phyloP scores from a whole-genome alignment of 2,329 filamentous ascomycete genomes.

The Cladosporium sp. region DNA sequence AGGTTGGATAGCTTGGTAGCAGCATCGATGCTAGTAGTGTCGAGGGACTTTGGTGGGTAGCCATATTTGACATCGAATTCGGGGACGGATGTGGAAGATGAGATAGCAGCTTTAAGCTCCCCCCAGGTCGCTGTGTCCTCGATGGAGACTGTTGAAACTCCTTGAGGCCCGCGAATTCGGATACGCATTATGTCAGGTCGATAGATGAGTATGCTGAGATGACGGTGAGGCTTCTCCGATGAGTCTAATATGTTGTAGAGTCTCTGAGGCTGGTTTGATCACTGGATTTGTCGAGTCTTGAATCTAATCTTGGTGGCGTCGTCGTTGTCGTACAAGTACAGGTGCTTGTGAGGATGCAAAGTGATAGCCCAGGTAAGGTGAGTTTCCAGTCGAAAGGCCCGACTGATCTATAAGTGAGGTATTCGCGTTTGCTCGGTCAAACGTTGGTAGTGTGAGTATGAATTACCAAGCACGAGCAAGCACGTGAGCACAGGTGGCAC shows the following conservation, averaged over 20 bases:
- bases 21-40: slow-evolving; percentile 55
- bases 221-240: not conserved
- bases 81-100: slow-evolving; percentile 62
- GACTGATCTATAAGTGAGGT: not conserved
- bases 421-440: not conserved
- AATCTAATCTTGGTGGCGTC: not conserved
- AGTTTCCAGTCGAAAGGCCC: not conserved
- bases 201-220: not conserved
- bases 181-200: slow-evolving; percentile 61
- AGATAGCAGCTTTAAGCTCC: slow-evolving; percentile 62
- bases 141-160: slow-evolving; percentile 69
- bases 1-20: slow-evolving; percentile 55
- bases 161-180: slow-evolving; percentile 72
- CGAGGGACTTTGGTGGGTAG: slow-evolving; percentile 73
- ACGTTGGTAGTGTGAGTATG: not conserved
- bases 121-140: slow-evolving; percentile 66
- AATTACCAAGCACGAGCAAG: not conserved
- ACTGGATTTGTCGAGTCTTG: too few species aligned
- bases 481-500: slow-evolving; percentile 5
- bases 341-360: not conserved
- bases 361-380: not conserved
- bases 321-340: slow-evolving; percentile 1
- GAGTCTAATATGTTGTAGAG: not conserved
- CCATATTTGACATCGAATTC: slow-evolving; percentile 79
- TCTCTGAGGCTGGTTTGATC: too few species aligned